These are phyloP conservation scores for Aspergillus sp. DNA, from an alignment of 2,329 filamentous ascomycete genomes.

Conservation along the genomic window DNA sequence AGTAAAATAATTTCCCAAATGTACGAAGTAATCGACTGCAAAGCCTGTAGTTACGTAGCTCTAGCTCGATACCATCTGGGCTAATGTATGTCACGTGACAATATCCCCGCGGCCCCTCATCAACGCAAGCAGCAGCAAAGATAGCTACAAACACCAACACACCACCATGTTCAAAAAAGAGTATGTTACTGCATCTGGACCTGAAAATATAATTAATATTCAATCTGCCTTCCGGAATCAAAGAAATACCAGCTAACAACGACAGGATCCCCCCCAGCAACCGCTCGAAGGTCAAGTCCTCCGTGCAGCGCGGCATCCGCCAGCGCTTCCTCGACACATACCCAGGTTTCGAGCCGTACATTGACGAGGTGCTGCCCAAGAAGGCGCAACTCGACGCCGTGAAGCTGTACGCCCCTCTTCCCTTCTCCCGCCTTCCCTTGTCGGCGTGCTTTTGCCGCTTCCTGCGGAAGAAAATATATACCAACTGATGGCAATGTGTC, in stretches of 20 bases:
- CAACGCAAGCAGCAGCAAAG: neutral
- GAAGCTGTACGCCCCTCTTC: constrained; percentile 68
- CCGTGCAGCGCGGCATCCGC: constrained; percentile 82
- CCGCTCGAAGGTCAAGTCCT: constrained; percentile 97
- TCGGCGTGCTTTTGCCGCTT: no score
- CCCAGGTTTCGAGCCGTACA: constrained; percentile 78
- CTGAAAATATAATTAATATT: no score
- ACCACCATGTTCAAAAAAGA: constrained; percentile 86
- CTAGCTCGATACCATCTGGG: no score
- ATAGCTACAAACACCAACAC: constrained; percentile 7
- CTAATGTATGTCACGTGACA: neutral
- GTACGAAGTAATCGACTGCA: no score
- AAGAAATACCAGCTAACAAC: constrained; percentile 5
- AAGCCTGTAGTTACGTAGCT: no score
- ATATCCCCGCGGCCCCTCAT: neutral
- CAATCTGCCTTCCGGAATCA: no score
- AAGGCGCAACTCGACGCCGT: constrained; percentile 86
- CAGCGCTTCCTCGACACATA: constrained; percentile 79
- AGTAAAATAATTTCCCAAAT: no score
- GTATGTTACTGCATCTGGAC: constrained; percentile 52
- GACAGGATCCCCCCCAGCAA: constrained; percentile 61
- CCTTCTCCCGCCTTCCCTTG: no score
- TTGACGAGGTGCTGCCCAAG: constrained; percentile 93
- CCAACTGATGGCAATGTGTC: constrained; percentile 6
- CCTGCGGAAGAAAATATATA: neutral